Conservation (phyloP, 345 rosid species). For the Moringa oleifera region DNA sequence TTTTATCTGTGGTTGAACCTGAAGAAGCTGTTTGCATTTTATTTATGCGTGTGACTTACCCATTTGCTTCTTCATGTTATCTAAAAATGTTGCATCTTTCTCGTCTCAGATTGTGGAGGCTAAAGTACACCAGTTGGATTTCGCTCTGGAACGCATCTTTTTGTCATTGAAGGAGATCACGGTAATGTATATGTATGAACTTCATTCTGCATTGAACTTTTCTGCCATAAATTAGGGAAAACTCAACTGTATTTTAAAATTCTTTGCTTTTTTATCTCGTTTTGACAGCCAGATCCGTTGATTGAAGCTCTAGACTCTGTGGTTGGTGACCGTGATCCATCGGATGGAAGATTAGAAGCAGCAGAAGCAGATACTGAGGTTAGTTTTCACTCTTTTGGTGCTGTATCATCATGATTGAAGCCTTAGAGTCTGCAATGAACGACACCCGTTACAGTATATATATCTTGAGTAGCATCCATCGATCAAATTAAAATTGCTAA, state of each 20-base stretch:
- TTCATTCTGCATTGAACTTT: not conserved
- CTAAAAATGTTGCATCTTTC: constrained; percentile 13
- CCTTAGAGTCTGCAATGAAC: too few species aligned
- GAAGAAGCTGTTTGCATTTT: not conserved
- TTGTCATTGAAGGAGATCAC: constrained; percentile 78
- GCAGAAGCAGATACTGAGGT: constrained; percentile 78
- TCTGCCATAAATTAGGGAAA: not conserved
- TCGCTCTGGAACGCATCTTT: constrained; percentile 75
- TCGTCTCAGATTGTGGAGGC: constrained; percentile 77
- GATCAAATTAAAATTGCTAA: not conserved
- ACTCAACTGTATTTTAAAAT: not conserved
- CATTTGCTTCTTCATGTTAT: constrained; percentile 7
- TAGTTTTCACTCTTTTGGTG: constrained; percentile 8
- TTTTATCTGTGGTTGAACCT: constrained; percentile 2
- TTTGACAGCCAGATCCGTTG: constrained; percentile 79
- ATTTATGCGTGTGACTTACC: not conserved
- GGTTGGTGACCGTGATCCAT: constrained; percentile 53
- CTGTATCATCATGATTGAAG: not conserved
- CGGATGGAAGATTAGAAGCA: constrained; percentile 59
- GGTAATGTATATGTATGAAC: constrained; percentile 28
- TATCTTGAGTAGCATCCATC: not conserved
- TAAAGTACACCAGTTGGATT: constrained; percentile 87
- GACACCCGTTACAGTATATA: too few species aligned
- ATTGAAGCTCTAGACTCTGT: constrained; percentile 74
- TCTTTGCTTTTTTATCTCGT: not conserved